phyloP scores from a whole-genome alignment of 768 basidiomycete genomes.

The Boletellus emodensis region DNA sequence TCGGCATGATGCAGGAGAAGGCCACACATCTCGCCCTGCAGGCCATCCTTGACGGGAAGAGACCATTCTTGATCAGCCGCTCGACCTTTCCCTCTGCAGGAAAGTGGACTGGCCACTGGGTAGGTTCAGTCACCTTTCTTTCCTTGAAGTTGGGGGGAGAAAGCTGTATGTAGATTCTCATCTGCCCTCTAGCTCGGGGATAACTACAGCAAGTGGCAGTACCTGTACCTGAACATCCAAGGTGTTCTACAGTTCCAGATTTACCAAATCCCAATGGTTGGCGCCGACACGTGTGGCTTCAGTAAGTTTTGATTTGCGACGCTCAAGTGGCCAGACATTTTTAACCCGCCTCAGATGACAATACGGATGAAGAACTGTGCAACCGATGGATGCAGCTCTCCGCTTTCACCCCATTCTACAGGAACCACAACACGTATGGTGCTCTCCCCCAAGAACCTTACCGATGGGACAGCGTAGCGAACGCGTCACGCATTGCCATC shows the following conservation, averaged over 20 bases:
- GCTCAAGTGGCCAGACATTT: background rate
- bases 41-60: conserved; percentile 49
- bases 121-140: conserved; percentile 17
- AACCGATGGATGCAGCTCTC: conserved; percentile 86
- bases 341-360: conserved; percentile 34
- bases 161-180: background rate
- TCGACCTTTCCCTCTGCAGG: conserved; percentile 68
- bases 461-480: conserved; percentile 75
- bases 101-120: conserved; percentile 73
- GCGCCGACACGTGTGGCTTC: conserved; percentile 58
- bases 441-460: conserved; percentile 79
- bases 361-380: conserved; percentile 78
- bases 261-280: conserved; percentile 81
- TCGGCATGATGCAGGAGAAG: conserved; percentile 68
- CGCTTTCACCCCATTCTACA: conserved; percentile 78
- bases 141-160: no score
- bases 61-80: conserved; percentile 69
- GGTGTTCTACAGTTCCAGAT: conserved; percentile 80
- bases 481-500: conserved; percentile 69
- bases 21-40: conserved; percentile 58
- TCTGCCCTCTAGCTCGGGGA: conserved; percentile 56
- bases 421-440: conserved; percentile 68
- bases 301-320: conserved; percentile 11
- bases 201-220: conserved; percentile 72
- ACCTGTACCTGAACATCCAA: conserved; percentile 66